Evolutionary conservation across 2,329 filamentous ascomycete genomes (phyloP).

Genomic region (Clarireedia sp.): DNA sequence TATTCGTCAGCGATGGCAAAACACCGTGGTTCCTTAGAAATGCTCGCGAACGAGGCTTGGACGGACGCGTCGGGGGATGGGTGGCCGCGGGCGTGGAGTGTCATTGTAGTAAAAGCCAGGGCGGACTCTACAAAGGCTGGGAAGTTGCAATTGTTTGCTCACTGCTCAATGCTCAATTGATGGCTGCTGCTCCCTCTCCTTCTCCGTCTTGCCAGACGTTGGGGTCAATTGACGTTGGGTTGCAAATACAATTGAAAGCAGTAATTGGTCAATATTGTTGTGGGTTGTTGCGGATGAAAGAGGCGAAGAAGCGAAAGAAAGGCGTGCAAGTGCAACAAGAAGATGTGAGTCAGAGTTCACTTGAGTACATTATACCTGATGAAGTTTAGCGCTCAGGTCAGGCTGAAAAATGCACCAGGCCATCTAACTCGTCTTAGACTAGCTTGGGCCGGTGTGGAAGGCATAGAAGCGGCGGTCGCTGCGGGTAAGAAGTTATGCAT

Average conservation of each 20-base stretch:
- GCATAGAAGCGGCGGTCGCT: background rate
- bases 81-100: background rate
- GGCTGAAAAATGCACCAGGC: background rate
- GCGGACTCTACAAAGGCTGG: background rate
- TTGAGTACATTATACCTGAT: background rate
- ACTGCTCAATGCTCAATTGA: too few species aligned
- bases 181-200: background rate
- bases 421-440: background rate
- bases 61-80: too few species aligned
- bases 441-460: conserved; percentile 1
- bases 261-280: conserved; percentile 5
- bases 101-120: background rate
- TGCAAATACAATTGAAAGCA: background rate
- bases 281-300: conserved; percentile 5
- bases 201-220: background rate
- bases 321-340: background rate
- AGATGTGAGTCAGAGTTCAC: conserved; percentile 2
- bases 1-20: conserved; percentile 2
- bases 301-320: background rate
- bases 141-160: too few species aligned
- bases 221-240: conserved; percentile 1
- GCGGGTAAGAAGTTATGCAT: background rate
- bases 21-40: background rate
- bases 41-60: background rate
- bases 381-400: background rate